Percentiles rank a stretch among this genome's conserved stretches.
Evolutionary conservation across 2,329 filamentous ascomycete genomes (phyloP).

Genomic region (Aureobasidium sp.): DNA sequence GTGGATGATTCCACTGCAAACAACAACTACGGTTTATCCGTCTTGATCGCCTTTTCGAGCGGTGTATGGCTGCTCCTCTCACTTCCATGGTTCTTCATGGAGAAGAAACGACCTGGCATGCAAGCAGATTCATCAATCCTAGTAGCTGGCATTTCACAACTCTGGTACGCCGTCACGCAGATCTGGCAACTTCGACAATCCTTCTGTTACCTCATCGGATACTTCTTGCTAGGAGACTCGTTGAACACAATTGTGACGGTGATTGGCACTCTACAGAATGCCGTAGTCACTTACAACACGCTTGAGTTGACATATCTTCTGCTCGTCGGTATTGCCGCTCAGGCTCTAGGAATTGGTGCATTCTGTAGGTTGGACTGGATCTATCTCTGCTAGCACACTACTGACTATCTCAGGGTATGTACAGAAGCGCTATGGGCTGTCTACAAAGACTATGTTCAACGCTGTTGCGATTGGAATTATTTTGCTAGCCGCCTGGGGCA

Average conservation of each 20-base stretch:
- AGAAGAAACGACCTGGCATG: conserved; percentile 56
- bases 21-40: conserved; percentile 59
- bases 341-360: conserved; percentile 52
- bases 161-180: conserved; percentile 48
- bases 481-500: conserved; percentile 51
- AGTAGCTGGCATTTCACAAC: conserved; percentile 53
- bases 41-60: conserved; percentile 57
- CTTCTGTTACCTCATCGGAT: conserved; percentile 56
- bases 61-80: conserved; percentile 57
- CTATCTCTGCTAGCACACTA: background rate
- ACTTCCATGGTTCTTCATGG: conserved; percentile 58
- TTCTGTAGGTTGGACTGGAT: conserved; percentile 42
- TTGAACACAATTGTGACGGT: conserved; percentile 64
- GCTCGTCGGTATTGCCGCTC: conserved; percentile 56
- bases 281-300: conserved; percentile 56
- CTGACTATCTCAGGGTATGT: conserved; percentile 25
- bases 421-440: conserved; percentile 51
- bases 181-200: conserved; percentile 59
- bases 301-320: conserved; percentile 57
- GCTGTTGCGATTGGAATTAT: conserved; percentile 53
- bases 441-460: conserved; percentile 63
- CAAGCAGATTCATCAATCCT: conserved; percentile 44
- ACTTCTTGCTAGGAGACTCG: conserved; percentile 62
- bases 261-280: conserved; percentile 57
- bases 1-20: conserved; percentile 51